Evolutionary conservation across 2,329 filamentous ascomycete genomes (phyloP), one percentile per base, ranked within the genome.

Genomic region (Leptographium galeiforme): DNA sequence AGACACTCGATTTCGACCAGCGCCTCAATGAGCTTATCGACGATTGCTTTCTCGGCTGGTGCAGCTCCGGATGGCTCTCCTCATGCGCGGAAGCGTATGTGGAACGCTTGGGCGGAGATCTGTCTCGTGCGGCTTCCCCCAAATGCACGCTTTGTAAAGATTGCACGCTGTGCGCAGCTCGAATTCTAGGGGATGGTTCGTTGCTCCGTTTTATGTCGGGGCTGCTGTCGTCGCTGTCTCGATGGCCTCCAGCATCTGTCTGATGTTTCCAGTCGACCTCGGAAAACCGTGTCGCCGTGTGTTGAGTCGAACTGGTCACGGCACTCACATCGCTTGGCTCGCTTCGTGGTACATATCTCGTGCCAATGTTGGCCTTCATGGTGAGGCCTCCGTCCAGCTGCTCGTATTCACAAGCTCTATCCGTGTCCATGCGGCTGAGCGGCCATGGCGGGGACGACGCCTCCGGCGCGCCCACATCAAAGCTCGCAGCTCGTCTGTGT

Each of bases 1-100:
- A 61, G 36, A 61, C 60, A 8, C 67, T 63, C 8, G 66, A 64
- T 55, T 63, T 68, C 30, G 63, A 59, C 70, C 70, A 70, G 52
- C 66, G 64, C 44, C 63, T 65, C 30, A 64, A 58, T 6, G 67
- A 61, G 56, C 64, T 66, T 12, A 54, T 59, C 13, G 53, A 57
- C 55, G 57, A 52, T 14, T 18, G 44, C 36, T 55, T 55, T 3
- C 38, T 53, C 16, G 48, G 40, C 38, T 54, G 54, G 45, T 55
- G 56, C 19, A 59, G 56, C 13, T 59, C 16, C 2, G 50, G 34
- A n/a, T 8, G 58, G 18, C 63, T 41, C 18, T 62, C 63, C 8
- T 65, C 62, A 34, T 63, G 65, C 25, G 64, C 61, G 13, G 60
- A 54, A 14, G 59, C 57, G 25, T 57, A 58, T 14, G 41, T 34